These are phyloP conservation scores for Yamadazyma insecticola DNA, from an alignment of 805 yeast genomes.

Conservation along the genomic window DNA sequence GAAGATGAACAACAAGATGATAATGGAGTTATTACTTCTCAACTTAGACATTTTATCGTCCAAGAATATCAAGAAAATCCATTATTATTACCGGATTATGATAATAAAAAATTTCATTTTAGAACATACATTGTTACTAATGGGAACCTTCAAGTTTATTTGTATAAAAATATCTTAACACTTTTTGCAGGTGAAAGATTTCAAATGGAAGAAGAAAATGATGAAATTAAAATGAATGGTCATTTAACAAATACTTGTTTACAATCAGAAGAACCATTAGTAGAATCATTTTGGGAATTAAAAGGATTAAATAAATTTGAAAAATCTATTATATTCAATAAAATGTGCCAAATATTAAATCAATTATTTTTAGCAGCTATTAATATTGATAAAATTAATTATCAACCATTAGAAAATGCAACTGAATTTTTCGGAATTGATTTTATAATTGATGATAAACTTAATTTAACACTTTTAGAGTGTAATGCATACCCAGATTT, in stretches of 20 bases:
- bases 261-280: constrained; percentile 54
- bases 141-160: constrained; percentile 74
- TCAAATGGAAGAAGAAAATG: constrained; percentile 15
- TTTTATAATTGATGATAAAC: constrained; percentile 61
- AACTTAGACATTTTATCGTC: constrained; percentile 83
- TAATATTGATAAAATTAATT: constrained; percentile 79
- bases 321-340: constrained; percentile 43
- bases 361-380: constrained; percentile 84
- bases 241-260: constrained; percentile 94
- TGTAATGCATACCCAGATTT: constrained; percentile 95
- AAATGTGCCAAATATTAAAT: constrained; percentile 56
- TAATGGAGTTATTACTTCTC: constrained; percentile 77
- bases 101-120: constrained; percentile 78
- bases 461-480: constrained; percentile 63
- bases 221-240: constrained; percentile 49
- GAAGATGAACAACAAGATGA: constrained; percentile 35
- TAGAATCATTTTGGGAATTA: constrained; percentile 61
- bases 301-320: constrained; percentile 30
- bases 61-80: constrained; percentile 78
- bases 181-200: constrained; percentile 61
- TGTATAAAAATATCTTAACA: constrained; percentile 74
- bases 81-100: constrained; percentile 55
- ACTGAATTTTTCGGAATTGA: constrained; percentile 89
- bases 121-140: constrained; percentile 75
- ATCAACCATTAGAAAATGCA: constrained; percentile 75